Base-by-base conservation (phyloP, 2,329 filamentous ascomycete genomes). In the Pyrenophora seminiperda region DNA sequence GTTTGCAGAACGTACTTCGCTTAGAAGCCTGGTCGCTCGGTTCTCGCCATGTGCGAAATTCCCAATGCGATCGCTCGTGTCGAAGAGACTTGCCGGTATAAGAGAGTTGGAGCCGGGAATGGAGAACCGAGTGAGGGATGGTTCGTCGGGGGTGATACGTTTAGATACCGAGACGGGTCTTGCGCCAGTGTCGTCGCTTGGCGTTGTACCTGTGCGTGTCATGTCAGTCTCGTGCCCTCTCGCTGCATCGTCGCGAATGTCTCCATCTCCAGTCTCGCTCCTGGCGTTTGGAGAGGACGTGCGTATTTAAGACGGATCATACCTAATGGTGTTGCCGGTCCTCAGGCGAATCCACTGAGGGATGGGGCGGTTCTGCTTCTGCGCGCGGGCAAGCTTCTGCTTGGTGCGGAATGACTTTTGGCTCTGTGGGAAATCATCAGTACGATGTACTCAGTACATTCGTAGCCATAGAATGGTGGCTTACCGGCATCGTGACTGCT, bases 361-460 rank as follows among this genome's bases (percentile, higher is more conserved):
- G 79, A 99, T 97, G 73, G 94, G 94, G 79, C 94, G 89, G 89
- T 99, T 99, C 86, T 97, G 93, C 88, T 96, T 97, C 86, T 97
- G 93, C 78, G 94, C 94, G 86, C 93, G 97, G 78, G 94, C 94
- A 84, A 99, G 91, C 94, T 99, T 99, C 82, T 95, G 89, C 92
- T 99, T 99, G 82, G 92, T 97, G 80, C 92, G 90, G 91, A 99
- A 99, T 78, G 92, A 90, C 89, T 99, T 99, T 85, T 99, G 91
- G 88, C 89, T 93, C 93, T 97, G 79, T 76, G 22, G 27, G 27
- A 32, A 33, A 11, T 41, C 30, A 49, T 66, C 47, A 66, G 53
- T 47, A 51, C 1, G 14, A 20, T n/a, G 17, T 44, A 15, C 14
- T 51, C 22, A 13, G 40, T 5, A 27, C 14, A 17, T 9, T 41